A percentile compares a stretch with the other conserved stretches of the same genome.
These are phyloP conservation scores for Hyaloperonospora arabidopsidis DNA, from an alignment of 352 stramenopile species.

Conservation along the genomic window DNA sequence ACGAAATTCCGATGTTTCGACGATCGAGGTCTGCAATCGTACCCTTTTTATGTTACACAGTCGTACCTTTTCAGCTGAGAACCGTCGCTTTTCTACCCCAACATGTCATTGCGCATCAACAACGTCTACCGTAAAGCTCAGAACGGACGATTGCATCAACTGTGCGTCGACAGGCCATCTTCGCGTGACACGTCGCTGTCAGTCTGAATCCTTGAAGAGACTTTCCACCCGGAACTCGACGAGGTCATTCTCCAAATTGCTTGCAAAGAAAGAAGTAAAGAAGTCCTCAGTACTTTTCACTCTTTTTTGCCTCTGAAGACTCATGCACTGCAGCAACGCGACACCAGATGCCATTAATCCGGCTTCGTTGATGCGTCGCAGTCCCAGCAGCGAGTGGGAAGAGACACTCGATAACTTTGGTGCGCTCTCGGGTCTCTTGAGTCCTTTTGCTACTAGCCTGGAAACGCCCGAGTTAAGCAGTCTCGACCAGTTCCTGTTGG, in stretches of 20 bases:
- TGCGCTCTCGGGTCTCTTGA: constrained; percentile 8
- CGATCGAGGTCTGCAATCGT: no score
- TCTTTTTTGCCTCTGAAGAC: no score
- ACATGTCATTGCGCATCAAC: no score
- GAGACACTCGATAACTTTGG: constrained; percentile 29
- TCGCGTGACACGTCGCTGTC: constrained; percentile 7
- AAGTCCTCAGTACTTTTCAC: no score
- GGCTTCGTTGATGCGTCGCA: constrained; percentile 20
- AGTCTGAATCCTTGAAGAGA: constrained; percentile 13
- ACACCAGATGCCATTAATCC: constrained; percentile 3
- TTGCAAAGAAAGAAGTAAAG: not conserved
- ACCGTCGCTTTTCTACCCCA: no score
- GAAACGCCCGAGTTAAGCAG: constrained; percentile 45
- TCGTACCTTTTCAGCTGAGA: no score
- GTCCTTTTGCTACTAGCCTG: constrained; percentile 17
- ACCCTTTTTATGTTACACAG: no score
- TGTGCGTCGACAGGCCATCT: no score
- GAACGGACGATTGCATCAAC: no score
- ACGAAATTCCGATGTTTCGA: no score
- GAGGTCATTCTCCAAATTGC: constrained; percentile 24
- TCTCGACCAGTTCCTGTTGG: constrained; percentile 55
- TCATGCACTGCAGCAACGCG: not conserved
- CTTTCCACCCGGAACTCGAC: not conserved
- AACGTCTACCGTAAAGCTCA: no score
- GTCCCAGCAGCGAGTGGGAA: constrained; percentile 35